Base-by-base conservation (phyloP, 148 eudicot genomes). In the Talinum fruticosum region DNA sequence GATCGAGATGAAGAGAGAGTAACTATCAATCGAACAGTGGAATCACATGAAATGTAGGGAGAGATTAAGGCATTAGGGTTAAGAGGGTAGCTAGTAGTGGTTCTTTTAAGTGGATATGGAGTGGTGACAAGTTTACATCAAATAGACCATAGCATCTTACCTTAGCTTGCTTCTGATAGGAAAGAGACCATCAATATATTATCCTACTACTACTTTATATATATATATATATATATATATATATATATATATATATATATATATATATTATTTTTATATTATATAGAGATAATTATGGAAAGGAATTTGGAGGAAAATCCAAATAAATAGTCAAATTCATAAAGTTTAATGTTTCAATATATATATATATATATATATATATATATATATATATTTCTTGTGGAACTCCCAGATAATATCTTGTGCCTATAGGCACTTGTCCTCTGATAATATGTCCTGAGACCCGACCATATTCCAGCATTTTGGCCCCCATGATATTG, bases 51-150 rank as follows among this genome's bases (percentile, higher is more conserved):
- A 67, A 6, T n/a, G 34, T 14, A 32, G 57, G n/a, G 16, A 18
- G 57, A 51, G 57, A 51, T 14, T 0, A 51, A 18, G 57, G 57
- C 19, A 14, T 13, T n/a, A n/a, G n/a, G n/a, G n/a, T n/a, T 41
- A 44, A 72, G 30, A 66, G 14, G 19, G 29, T 6, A 28, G 15
- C 18, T 61, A 1, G 33, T 23, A 13, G 70, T 66, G 37, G 37
- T 53, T 26, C 35, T 61, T 26, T 62, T 36, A 13, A 41, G 38
- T 64, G 77, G 70, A 26, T 28, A 37, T 28, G 26, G 44, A 75
- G 28, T 19, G 69, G 44, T 75, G 28, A 64, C 36, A 62, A 53
- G 78, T 75, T 62, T 38, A 64, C 57, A 62, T 75, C 78, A 75
- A 13, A 62, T 64, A 18, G 53, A 62, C 76, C 18, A 8, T 49